These are phyloP conservation scores for Septoria petroselini DNA, from an alignment of 2,329 filamentous ascomycete species.

Conservation along the genomic window DNA sequence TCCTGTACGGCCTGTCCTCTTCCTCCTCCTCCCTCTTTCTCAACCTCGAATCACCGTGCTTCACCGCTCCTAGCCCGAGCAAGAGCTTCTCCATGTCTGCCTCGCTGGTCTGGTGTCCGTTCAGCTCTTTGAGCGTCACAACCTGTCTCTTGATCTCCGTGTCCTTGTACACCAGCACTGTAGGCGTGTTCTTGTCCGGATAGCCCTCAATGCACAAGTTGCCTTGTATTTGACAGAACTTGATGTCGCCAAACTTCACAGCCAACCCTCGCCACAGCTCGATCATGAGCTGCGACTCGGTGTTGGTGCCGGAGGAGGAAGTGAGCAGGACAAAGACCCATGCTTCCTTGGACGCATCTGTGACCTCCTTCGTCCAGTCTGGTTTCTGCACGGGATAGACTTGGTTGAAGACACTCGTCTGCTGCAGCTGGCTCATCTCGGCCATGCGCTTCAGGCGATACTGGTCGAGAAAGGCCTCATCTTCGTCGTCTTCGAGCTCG, in stretches of 20 bases:
- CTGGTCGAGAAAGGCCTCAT: conserved; percentile 82
- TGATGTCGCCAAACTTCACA: conserved; percentile 83
- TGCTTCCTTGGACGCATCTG: conserved; percentile 73
- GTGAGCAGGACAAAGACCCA: conserved; percentile 76
- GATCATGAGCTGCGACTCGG: conserved; percentile 77
- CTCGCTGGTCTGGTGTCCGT: conserved; percentile 64
- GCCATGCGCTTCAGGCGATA: conserved; percentile 84
- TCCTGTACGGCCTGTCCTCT: conserved; percentile 30
- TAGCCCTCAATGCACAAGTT: conserved; percentile 95
- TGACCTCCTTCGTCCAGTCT: conserved; percentile 87
- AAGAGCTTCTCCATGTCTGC: conserved; percentile 74
- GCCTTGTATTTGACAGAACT: conserved; percentile 93
- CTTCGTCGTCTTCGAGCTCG: conserved; percentile 91
- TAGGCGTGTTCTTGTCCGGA: conserved; percentile 90
- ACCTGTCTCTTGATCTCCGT: conserved; percentile 89
- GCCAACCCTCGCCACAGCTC: conserved; percentile 86
- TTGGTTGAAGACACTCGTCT: conserved; percentile 77
- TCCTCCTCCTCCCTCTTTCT: conserved; percentile 60
- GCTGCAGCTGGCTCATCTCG: conserved; percentile 72
- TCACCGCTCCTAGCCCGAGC: conserved; percentile 76
- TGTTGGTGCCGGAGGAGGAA: conserved; percentile 72
- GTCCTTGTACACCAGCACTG: conserved; percentile 86
- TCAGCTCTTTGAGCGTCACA: conserved; percentile 79
- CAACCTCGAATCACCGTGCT: conserved; percentile 74
- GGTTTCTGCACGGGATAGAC: conserved; percentile 94